A percentile compares a stretch with the other conserved stretches of the same genome.
Conservation (phyloP, 805 yeast species). For the Metschnikowia colocasiae region DNA sequence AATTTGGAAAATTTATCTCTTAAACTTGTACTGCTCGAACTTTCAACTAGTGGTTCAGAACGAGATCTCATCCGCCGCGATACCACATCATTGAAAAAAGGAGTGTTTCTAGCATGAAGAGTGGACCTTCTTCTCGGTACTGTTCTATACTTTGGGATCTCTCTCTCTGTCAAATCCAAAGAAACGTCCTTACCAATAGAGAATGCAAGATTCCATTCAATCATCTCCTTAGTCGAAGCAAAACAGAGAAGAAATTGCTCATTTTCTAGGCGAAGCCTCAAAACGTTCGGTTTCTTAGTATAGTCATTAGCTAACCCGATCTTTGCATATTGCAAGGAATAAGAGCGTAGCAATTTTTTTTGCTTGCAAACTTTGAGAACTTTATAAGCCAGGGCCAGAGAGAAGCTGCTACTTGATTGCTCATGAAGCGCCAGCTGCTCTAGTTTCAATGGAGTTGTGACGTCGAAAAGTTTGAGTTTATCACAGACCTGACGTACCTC, state of each 20-base stretch:
- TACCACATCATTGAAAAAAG: conserved; percentile 7
- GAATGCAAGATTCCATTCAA: conserved; percentile 74
- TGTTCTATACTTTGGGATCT: conserved; percentile 70
- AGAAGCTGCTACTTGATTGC: neutral
- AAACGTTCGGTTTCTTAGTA: conserved; percentile 60
- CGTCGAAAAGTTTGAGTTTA: conserved; percentile 5
- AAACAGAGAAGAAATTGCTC: conserved; percentile 77
- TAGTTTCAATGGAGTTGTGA: neutral
- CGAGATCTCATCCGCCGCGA: conserved; percentile 12
- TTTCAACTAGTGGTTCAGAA: conserved; percentile 11
- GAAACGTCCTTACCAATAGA: conserved; percentile 77
- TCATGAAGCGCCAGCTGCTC: conserved; percentile 1
- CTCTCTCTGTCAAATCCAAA: conserved; percentile 68
- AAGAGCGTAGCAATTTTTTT: conserved; percentile 48
- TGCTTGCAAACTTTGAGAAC: conserved; percentile 3
- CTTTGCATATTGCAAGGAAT: conserved; percentile 78
- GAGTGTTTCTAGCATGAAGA: conserved; percentile 16
- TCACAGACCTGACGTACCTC: conserved; percentile 12
- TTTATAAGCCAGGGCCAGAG: neutral
- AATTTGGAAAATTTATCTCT: conserved; percentile 9
- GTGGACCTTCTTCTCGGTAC: conserved; percentile 73
- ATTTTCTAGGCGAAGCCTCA: conserved; percentile 75
- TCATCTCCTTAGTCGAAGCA: conserved; percentile 57
- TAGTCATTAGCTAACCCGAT: conserved; percentile 87
- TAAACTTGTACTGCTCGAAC: conserved; percentile 8